A percentile compares a stretch with the other conserved stretches of the same genome.
These are phyloP conservation scores for Scytalidium lignicola DNA, from an alignment of 2,329 filamentous ascomycete species.

Conservation along the genomic window DNA sequence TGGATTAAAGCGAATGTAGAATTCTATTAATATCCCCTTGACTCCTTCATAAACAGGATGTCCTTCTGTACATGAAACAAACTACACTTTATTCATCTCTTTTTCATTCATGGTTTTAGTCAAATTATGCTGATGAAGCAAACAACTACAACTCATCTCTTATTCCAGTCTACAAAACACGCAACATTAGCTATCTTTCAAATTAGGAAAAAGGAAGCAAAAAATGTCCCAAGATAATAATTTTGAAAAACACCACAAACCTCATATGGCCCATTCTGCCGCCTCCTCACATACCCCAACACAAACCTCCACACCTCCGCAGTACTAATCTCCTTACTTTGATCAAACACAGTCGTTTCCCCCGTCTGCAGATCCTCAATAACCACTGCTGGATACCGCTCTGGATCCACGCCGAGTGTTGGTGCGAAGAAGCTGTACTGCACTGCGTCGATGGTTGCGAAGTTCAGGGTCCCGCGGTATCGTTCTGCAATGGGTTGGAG, in stretches of 20 bases:
- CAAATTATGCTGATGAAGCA: too few relatives aligned
- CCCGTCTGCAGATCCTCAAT: background rate
- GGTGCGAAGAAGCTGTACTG: conserved; percentile 44
- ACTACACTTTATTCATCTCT: too few relatives aligned
- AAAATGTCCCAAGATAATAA: too few relatives aligned
- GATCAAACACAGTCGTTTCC: background rate
- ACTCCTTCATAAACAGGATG: too few relatives aligned
- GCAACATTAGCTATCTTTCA: too few relatives aligned
- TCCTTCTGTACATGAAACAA: too few relatives aligned
- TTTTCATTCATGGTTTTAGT: too few relatives aligned
- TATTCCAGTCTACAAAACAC: too few relatives aligned
- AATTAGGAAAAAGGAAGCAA: too few relatives aligned
- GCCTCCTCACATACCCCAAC: background rate
- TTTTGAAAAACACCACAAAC: background rate
- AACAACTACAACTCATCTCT: too few relatives aligned
- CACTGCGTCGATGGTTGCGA: conserved; percentile 65
- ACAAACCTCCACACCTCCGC: background rate
- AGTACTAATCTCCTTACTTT: background rate
- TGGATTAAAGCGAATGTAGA: too few relatives aligned
- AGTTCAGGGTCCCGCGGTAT: conserved; percentile 64
- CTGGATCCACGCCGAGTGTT: background rate
- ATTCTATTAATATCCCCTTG: too few relatives aligned
- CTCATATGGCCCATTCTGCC: background rate
- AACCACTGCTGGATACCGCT: background rate
- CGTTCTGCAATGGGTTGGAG: conserved; percentile 60